Conservation (phyloP, 2,329 filamentous ascomycete species). For the Dothistroma septosporum region DNA sequence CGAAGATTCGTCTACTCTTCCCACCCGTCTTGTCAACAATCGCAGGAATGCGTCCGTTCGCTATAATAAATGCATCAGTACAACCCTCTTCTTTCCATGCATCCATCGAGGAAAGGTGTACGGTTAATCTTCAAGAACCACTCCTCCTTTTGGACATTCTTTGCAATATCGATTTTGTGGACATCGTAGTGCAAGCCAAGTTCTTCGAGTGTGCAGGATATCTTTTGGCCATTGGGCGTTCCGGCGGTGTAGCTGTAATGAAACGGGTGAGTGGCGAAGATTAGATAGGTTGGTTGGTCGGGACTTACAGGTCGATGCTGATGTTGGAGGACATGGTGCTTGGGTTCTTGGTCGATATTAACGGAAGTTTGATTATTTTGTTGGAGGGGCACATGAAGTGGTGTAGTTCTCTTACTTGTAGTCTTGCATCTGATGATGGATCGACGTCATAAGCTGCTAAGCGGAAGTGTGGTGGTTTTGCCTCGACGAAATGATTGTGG, state of each 20-base stretch:
- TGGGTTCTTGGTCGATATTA: not conserved
- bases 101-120: conserved; percentile 7
- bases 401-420: not conserved
- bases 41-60: conserved; percentile 49
- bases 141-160: conserved; percentile 43
- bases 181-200: conserved; percentile 31
- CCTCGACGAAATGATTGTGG: not conserved
- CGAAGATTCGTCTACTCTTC: conserved; percentile 37
- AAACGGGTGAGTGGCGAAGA: not conserved
- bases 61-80: conserved; percentile 10
- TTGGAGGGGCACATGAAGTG: not conserved
- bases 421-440: not conserved
- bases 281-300: not conserved
- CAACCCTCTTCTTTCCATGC: too few species aligned
- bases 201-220: conserved; percentile 33
- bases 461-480: not conserved
- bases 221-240: conserved; percentile 36
- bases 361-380: not conserved
- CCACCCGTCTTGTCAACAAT: conserved; percentile 38
- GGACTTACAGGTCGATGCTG: conserved; percentile 5
- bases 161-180: conserved; percentile 42
- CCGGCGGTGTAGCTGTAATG: conserved; percentile 28
- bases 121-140: conserved; percentile 48
- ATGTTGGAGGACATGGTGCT: not conserved
- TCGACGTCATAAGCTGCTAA: conserved; percentile 6